Evolutionary conservation across 2,329 filamentous ascomycete genomes (phyloP).

Genomic region (Botrytis elliptica): DNA sequence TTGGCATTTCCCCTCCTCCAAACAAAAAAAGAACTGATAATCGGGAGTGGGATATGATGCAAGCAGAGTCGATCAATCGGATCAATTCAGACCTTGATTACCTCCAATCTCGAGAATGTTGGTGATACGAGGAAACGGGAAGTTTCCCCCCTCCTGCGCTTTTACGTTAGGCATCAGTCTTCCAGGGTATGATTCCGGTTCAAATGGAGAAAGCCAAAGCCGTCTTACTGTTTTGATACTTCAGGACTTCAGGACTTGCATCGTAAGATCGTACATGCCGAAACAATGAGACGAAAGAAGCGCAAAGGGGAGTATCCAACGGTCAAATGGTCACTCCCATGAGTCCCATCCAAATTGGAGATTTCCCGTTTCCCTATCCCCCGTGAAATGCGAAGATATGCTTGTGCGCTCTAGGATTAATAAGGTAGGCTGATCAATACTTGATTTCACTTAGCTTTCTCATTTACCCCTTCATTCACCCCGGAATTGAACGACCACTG

Average conservation of each 20-base stretch:
- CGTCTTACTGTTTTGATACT: conserved; percentile 3
- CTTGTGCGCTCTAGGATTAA: no score
- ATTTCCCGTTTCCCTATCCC: neutral
- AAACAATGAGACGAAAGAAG: neutral
- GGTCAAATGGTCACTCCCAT: neutral
- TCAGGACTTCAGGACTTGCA: neutral
- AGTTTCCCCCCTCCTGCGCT: neutral
- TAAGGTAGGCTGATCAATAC: conserved; percentile 4
- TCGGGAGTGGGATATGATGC: neutral
- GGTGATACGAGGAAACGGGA: neutral
- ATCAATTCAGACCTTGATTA: neutral
- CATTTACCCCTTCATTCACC: neutral
- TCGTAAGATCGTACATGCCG: neutral
- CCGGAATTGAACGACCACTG: conserved; percentile 1
- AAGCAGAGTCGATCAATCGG: conserved; percentile 8
- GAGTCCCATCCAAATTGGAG: neutral
- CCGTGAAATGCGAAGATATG: neutral
- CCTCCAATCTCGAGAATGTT: neutral
- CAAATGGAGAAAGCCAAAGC: neutral
- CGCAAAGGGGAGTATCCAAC: neutral
- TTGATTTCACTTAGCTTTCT: neutral
- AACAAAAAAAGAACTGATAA: neutral
- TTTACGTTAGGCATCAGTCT: conserved; percentile 8
- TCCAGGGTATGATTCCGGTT: neutral
- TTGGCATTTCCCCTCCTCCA: neutral